Evolutionary conservation across 495 filamentous ascomycete genomes (phyloP), one percentile per base, ranked within the genome.

Genomic region (Penicillium herquei): DNA sequence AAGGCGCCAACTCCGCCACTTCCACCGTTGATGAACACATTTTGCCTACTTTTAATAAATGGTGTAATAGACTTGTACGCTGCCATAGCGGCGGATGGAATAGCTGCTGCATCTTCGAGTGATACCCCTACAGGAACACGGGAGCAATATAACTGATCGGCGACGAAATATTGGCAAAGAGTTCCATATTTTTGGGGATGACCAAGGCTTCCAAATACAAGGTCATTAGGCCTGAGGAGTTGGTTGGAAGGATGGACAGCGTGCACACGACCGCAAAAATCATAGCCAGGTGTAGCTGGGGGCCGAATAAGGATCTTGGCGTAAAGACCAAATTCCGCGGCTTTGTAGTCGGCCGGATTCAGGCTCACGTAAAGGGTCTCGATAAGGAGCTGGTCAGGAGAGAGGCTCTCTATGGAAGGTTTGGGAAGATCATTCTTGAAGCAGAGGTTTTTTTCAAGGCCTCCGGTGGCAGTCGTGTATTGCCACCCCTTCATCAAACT

Each of bases 11-110:
- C 74, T 7, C 86, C 85, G 11, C 86, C 86, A 3, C 78, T 82
- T 1, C 85, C 85, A 33, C 82, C 86, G 54, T 88, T 88, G 58
- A 89, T 77, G 66, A 89, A 87, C 16, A 89, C 73, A 52, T 76
- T 77, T 45, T 80, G 76, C 10, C 80, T 80, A 0, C 60, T 11
- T 35, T 35, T 35, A 35, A 35, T 11, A 11, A 35, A 35, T 6
- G 33, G 33, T 11, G 6, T 35, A 11, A 35, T 35, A 11, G 6
- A 6, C 33, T 35, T 6, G 33, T 35, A 35, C 33, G 6, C 6
- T 11, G 33, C 11, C 33, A 11, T 11, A 6, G 6, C 33, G 6
- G 33, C 33, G 11, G 33, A 6, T 6, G 33, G 33, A 6, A 35
- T 35, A 35, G 6, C 33, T 6, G 33, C 33, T 6, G 33, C 33